These are phyloP conservation scores for Boletus coccyginus DNA, from an alignment of 768 basidiomycete genomes.

Conservation along the genomic window DNA sequence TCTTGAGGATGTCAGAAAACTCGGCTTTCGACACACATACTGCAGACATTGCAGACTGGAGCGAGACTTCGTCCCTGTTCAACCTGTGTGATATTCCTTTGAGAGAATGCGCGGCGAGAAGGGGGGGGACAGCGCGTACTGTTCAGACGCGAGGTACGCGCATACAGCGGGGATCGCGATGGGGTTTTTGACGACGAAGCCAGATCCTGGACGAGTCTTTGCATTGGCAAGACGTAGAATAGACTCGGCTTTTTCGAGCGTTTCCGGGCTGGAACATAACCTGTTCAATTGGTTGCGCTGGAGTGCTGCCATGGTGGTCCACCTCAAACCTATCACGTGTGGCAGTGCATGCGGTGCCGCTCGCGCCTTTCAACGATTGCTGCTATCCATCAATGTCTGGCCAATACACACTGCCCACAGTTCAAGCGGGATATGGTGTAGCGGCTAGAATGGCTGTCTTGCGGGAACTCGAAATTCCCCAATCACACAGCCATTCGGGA, in stretches of 20 bases:
- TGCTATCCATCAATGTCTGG: too few relatives aligned
- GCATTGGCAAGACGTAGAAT: slow-evolving; percentile 19
- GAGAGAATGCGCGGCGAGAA: not conserved
- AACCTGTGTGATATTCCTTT: slow-evolving; percentile 10
- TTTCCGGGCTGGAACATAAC: slow-evolving; percentile 25
- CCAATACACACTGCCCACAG: too few relatives aligned
- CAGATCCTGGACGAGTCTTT: slow-evolving; percentile 29
- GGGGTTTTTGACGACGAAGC: slow-evolving; percentile 23
- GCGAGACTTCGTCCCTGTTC: slow-evolving; percentile 29
- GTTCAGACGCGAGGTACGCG: slow-evolving; percentile 32
- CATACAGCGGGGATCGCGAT: slow-evolving; percentile 28
- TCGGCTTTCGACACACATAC: slow-evolving; percentile 21
- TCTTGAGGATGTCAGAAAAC: slow-evolving; percentile 25
- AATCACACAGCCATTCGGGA: too few relatives aligned
- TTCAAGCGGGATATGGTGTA: too few relatives aligned
- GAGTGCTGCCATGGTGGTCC: slow-evolving; percentile 12
- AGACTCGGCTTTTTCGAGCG: slow-evolving; percentile 20
- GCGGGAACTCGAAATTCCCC: too few relatives aligned
- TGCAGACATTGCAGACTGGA: slow-evolving; percentile 23
- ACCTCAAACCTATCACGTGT: not conserved
- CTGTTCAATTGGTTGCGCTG: slow-evolving; percentile 18
- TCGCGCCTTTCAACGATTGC: too few relatives aligned
- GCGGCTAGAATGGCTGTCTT: too few relatives aligned
- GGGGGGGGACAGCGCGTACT: slow-evolving; percentile 18
- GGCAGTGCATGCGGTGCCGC: not conserved